Evolutionary conservation across 176 grass and related monocot genomes (phyloP), one percentile per base, ranked within the genome.

Genomic region (Musa schizocarpa): DNA sequence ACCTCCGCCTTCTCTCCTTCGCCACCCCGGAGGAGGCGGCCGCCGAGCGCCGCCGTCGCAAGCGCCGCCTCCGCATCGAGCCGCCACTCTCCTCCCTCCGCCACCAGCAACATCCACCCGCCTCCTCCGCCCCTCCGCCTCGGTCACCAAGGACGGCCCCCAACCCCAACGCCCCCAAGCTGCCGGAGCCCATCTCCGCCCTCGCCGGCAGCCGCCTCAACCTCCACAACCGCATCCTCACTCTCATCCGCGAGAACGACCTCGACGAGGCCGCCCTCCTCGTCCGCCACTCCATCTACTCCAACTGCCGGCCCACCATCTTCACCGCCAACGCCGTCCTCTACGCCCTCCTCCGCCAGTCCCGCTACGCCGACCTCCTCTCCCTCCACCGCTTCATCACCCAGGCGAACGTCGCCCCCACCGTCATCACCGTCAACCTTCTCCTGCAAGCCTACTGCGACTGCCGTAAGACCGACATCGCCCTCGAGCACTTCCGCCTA

Each of bases 201-300:
- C 87, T 96, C 13, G 65, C 82, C 70, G 89, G 86, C 1, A 87
- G 82, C 43, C 83, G 87, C 29, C 83, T 92, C 53, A 80, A 72
- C n/a, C 72, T 96, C 66, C 89, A 96, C 71, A 90, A 92, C 87
- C 83, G 86, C 81, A 83, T 96, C 87, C 89, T 96, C 25, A 82
- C 74, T 12, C 89, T 96, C 80, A 24, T 85, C 86, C 82, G 52
- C 11, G 10, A 83, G 74, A 87, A 97, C 68, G 85, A 96, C 77
- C 93, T 96, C 59, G 57, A 82, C 50, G 89, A 92, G 83, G 89
- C 87, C 34, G 68, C 83, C 53, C 93, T 96, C 58, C 77, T 96
- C 80, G 85, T 86, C 59, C 89, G 93, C 84, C 93, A 96, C 59
- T 86, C 93, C 71, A 88, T 96, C 81, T 90, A 96, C 87, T 96